phyloP scores from a whole-genome alignment of 2,329 filamentous ascomycete species.

The Venturia nashicola region DNA sequence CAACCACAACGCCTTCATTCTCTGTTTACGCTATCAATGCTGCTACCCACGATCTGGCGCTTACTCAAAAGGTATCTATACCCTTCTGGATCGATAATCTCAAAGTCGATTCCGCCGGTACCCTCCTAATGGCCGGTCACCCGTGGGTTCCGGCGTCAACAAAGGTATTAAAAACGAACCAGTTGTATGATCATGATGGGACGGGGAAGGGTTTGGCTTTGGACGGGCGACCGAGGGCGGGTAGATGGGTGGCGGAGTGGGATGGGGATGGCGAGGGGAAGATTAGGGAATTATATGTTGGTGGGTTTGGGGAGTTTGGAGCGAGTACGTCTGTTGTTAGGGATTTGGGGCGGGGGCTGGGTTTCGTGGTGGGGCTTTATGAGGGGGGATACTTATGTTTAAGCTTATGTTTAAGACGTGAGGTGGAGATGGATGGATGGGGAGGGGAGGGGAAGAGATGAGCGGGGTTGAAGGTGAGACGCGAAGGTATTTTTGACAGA shows the following conservation, averaged over 20 bases:
- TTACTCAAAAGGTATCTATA: slow-evolving; percentile 14
- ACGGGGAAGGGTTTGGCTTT: not conserved
- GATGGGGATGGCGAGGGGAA: slow-evolving; percentile 19
- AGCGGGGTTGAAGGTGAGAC: no score
- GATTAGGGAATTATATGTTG: slow-evolving; percentile 24
- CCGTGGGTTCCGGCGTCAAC: slow-evolving; percentile 22
- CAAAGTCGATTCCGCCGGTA: slow-evolving; percentile 23
- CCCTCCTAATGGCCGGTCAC: slow-evolving; percentile 30
- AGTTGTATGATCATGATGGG: slow-evolving; percentile 12
- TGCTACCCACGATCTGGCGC: slow-evolving; percentile 12
- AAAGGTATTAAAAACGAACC: slow-evolving; percentile 15
- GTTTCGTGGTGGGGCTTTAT: slow-evolving; percentile 28
- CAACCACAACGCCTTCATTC: slow-evolving; percentile 21
- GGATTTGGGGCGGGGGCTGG: slow-evolving; percentile 23
- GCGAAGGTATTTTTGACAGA: no score
- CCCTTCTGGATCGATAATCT: slow-evolving; percentile 29
- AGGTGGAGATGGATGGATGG: not conserved
- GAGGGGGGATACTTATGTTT: slow-evolving; percentile 28
- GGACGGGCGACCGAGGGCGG: slow-evolving; percentile 15
- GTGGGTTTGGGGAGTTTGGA: slow-evolving; percentile 18
- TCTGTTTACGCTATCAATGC: slow-evolving; percentile 22
- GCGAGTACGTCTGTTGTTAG: slow-evolving; percentile 25
- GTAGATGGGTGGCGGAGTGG: slow-evolving; percentile 30
- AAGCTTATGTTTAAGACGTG: slow-evolving; percentile 23
- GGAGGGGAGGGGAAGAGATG: not conserved